Evolutionary conservation across 768 basidiomycete species (phyloP).

Genomic region (Russula abietina): DNA sequence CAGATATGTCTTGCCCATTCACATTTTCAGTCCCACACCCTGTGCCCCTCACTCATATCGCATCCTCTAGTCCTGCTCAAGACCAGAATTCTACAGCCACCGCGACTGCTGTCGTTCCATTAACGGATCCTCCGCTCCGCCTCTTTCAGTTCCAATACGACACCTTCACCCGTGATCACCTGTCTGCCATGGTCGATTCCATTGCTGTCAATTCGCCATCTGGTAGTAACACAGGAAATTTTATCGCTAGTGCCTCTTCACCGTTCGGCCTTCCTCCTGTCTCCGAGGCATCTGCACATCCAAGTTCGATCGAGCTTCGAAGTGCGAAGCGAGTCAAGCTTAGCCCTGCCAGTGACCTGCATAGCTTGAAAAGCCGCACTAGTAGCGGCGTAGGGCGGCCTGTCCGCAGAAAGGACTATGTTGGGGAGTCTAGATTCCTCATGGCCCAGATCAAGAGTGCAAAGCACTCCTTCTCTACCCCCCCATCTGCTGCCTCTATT

Average conservation of each 20-base stretch:
- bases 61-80: constrained; percentile 56
- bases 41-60: constrained; percentile 24
- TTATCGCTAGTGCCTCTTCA: constrained; percentile 39
- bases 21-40: constrained; percentile 65
- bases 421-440: constrained; percentile 67
- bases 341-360: constrained; percentile 58
- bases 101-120: constrained; percentile 31
- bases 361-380: constrained; percentile 45
- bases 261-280: constrained; percentile 45
- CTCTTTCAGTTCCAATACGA: constrained; percentile 95
- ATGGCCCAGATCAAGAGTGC: constrained; percentile 79
- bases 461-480: constrained; percentile 69
- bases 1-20: constrained; percentile 55
- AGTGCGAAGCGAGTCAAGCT: constrained; percentile 79
- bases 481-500: constrained; percentile 38
- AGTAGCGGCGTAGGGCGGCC: constrained; percentile 47
- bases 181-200: constrained; percentile 90
- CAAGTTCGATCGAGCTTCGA: constrained; percentile 47
- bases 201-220: constrained; percentile 80
- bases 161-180: constrained; percentile 90
- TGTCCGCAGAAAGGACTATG: constrained; percentile 55
- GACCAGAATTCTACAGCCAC: constrained; percentile 39
- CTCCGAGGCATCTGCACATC: constrained; percentile 40
- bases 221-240: constrained; percentile 41
- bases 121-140: constrained; percentile 69